Evolutionary conservation across 495 filamentous ascomycete species (phyloP), one percentile per base, ranked within the genome.

Genomic region (Penicillium riverlandense): DNA sequence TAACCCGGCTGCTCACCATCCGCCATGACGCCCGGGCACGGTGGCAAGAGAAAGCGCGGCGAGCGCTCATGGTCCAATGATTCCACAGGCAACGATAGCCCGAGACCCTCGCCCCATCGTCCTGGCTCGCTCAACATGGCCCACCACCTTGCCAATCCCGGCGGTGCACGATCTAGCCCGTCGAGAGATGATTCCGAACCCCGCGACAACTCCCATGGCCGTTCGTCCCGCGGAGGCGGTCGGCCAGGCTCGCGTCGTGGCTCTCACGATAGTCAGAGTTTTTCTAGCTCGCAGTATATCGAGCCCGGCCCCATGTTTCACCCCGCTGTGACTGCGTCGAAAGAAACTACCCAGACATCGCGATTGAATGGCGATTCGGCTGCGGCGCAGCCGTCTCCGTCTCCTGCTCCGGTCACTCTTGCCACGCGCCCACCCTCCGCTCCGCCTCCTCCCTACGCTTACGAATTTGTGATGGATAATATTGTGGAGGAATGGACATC

Each of bases 71-170:
- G 65, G 55, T 72, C 76, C 10, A 61, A 68, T 43, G 76, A 80
- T 41, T 65, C 67, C 32, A 63, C 57, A 34, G 53, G 37, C 32
- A 68, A 78, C 53, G 75, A 80, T 50, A 61, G 62, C 35, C 56
- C 61, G 43, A 70, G 81, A 49, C 79, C 80, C 40, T 84, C 82
- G 43, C 80, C 82, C 41, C 78, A 85, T 66, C 74, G 79, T 32
- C 81, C 82, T 33, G 72, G 76, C 39, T 75, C 75, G 41, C 54
- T 82, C 48, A 66, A 68, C 52, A 70, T 82, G 56, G 81, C 77
- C 41, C 77, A 82, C 53, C 72, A 80, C 37, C 66, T 35, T 29
- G 27, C 29, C 13, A 43, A 50, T n/a, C 36, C 35, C 10, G 47
- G 47, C 7, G 22, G 71, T 41, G 22, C 22, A 22, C 75, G 71